Percentiles rank a stretch among this genome's conserved stretches.
Conservation (phyloP, 352 stramenopile species). For the Achlya hypogyna region DNA sequence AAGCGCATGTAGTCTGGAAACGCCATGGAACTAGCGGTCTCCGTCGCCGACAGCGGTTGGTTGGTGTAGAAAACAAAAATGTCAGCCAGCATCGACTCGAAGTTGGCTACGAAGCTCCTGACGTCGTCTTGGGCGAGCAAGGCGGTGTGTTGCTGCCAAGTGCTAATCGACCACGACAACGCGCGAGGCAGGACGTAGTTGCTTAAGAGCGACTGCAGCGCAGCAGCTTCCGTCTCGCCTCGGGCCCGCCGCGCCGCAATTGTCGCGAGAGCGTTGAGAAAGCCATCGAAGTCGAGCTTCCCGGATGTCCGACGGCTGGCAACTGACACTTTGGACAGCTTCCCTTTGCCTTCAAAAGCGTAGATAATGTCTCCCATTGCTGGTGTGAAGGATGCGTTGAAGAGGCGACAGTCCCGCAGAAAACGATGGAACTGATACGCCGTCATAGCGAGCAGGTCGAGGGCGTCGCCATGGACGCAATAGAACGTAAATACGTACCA, state of each 20-base stretch:
- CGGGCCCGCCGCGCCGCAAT: slow-evolving; percentile 32
- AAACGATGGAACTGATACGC: slow-evolving; percentile 68
- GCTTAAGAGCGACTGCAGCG: slow-evolving; percentile 46
- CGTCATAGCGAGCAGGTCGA: slow-evolving; percentile 59
- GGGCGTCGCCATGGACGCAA: slow-evolving; percentile 63
- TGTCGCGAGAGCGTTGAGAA: slow-evolving; percentile 66
- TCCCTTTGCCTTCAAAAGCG: slow-evolving; percentile 66
- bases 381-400: slow-evolving; percentile 38
- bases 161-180: slow-evolving; percentile 40
- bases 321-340: slow-evolving; percentile 19
- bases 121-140: slow-evolving; percentile 39
- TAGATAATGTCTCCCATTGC: slow-evolving; percentile 75
- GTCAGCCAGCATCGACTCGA: slow-evolving; percentile 49
- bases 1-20: slow-evolving; percentile 65
- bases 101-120: slow-evolving; percentile 52
- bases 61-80: slow-evolving; percentile 78
- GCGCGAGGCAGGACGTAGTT: slow-evolving; percentile 51
- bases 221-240: slow-evolving; percentile 35
- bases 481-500: slow-evolving; percentile 79
- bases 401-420: slow-evolving; percentile 47
- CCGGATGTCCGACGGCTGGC: slow-evolving; percentile 28
- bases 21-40: slow-evolving; percentile 27
- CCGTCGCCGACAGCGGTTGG: slow-evolving; percentile 15
- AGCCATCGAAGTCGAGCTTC: slow-evolving; percentile 73
- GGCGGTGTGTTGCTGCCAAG: slow-evolving; percentile 44